These are phyloP conservation scores for Suhomyces faveliae DNA, from an alignment of 805 yeast genomes.

Conservation along the genomic window DNA sequence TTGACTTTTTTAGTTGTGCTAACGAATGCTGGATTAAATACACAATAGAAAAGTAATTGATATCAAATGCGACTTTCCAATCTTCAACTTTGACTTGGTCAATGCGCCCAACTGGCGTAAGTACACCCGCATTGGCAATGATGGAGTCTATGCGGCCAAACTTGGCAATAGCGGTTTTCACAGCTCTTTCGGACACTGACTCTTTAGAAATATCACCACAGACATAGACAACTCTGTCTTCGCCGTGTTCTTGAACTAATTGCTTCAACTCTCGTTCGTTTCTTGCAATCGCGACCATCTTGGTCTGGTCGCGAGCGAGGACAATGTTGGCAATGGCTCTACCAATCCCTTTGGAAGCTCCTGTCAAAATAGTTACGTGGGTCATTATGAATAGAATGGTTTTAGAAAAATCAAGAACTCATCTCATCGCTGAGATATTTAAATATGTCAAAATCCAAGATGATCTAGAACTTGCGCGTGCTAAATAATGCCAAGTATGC, in stretches of 20 bases:
- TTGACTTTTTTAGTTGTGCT: slow-evolving; percentile 53
- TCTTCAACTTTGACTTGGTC: slow-evolving; percentile 49
- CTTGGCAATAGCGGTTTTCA: slow-evolving; percentile 43
- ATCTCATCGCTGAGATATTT: background rate
- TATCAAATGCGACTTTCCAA: slow-evolving; percentile 68
- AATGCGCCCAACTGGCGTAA: slow-evolving; percentile 66
- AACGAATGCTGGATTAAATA: slow-evolving; percentile 53
- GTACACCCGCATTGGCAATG: slow-evolving; percentile 77
- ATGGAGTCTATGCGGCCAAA: slow-evolving; percentile 63
- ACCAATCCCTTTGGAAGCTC: slow-evolving; percentile 75
- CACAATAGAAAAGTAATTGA: slow-evolving; percentile 77
- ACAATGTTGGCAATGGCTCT: slow-evolving; percentile 62
- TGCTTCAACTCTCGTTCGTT: slow-evolving; percentile 47
- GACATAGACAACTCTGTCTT: slow-evolving; percentile 48
- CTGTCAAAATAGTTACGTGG: slow-evolving; percentile 50
- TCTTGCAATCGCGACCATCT: slow-evolving; percentile 73
- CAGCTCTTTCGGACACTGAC: slow-evolving; percentile 32
- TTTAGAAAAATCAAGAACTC: background rate
- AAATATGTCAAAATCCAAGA: too few relatives aligned
- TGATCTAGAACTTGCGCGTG: slow-evolving; percentile 8
- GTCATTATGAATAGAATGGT: slow-evolving; percentile 4
- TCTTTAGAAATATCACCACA: slow-evolving; percentile 61
- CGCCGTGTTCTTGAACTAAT: slow-evolving; percentile 45
- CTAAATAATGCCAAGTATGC: slow-evolving; percentile 33
- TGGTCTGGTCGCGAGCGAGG: slow-evolving; percentile 26